Evolutionary conservation across 2,329 filamentous ascomycete genomes (phyloP).

Genomic region (Trichoderma koningii): DNA sequence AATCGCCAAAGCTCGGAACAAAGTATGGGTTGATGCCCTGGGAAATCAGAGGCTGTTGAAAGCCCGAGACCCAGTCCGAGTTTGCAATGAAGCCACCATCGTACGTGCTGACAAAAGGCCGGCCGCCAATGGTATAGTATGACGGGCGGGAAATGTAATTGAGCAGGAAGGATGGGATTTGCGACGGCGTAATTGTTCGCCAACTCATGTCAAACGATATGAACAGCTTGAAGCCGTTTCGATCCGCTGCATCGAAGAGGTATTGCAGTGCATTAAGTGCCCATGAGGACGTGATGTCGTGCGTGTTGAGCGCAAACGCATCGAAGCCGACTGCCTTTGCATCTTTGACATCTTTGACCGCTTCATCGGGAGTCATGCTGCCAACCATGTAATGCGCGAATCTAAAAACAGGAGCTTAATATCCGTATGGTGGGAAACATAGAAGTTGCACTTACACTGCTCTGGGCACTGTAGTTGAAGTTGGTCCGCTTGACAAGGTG

Average conservation of each 20-base stretch:
- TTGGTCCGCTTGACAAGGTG: neutral
- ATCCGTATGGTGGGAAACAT: neutral
- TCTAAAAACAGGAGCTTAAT: neutral
- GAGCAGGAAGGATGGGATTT: slow-evolving; percentile 9
- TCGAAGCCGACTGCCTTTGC: slow-evolving; percentile 20
- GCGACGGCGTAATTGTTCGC: slow-evolving; percentile 1
- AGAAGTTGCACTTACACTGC: slow-evolving; percentile 5
- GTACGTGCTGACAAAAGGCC: slow-evolving; percentile 15
- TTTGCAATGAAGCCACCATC: slow-evolving; percentile 18
- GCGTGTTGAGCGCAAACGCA: slow-evolving; percentile 19
- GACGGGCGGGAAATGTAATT: slow-evolving; percentile 17
- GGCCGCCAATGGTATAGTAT: slow-evolving; percentile 1
- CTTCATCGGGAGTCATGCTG: slow-evolving; percentile 2
- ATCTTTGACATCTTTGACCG: neutral
- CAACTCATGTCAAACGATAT: slow-evolving; percentile 24
- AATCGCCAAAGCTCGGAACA: slow-evolving; percentile 14
- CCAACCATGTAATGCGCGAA: slow-evolving; percentile 25
- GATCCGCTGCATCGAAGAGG: slow-evolving; percentile 11
- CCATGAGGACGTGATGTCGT: slow-evolving; percentile 18
- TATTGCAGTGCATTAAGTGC: slow-evolving; percentile 1
- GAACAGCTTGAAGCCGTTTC: slow-evolving; percentile 17
- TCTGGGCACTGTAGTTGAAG: slow-evolving; percentile 7
- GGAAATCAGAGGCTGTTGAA: neutral
- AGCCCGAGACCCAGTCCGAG: slow-evolving; percentile 9
- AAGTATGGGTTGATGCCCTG: slow-evolving; percentile 17